Evolutionary conservation across 75 land plant genomes (phyloP), one percentile per base, ranked within the genome.

Genomic region (Gnetum montanum): DNA sequence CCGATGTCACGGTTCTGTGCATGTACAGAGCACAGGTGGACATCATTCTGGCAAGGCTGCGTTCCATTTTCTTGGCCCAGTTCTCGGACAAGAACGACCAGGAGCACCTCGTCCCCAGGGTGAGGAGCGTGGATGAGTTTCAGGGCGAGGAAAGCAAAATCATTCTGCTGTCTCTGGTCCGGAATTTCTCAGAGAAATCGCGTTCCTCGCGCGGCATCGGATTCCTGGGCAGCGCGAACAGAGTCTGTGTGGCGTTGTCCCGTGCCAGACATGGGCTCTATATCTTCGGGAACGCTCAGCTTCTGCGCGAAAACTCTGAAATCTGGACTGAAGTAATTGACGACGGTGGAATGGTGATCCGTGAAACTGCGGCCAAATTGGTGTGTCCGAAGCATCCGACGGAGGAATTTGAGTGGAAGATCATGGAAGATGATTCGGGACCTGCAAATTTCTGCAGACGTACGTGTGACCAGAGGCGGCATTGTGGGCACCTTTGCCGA

Each of bases 181-280:
- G 69, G 47, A 67, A 40, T 30, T n/a, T n/a, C n/a, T 29, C 55
- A 13, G 57, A 67, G 11, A 15, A 41, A 41, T 41, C 16, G 16
- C 0, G 16, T 41, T 41, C n/a, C 13, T 3, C 13, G 13, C n/a
- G 30, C 25, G 61, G 31, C 11, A 67, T 67, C 23, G 69, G 69
- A 22, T 67, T 67, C 31, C 69, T 67, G 0, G 19, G 34, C 20
- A 62, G 48, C 22, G 29, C 64, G 18, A 67, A 67, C 65, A 67
- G 69, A 41, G 38, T 67, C 11, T 61, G 66, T 62, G 69, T 67
- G n/a, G 67, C 65, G 7, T 38, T 69, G 11, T 69, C 71, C 28
- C 50, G 71, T 33, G 71, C 71, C 16, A 64, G 68, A 49, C 29
- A 53, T 31, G 71, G 68, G 12, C 26, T 69, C 18, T 69, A 66